These are phyloP conservation scores for Ceratocystis cubensis DNA, from an alignment of 2,329 filamentous ascomycete genomes.

Conservation along the genomic window DNA sequence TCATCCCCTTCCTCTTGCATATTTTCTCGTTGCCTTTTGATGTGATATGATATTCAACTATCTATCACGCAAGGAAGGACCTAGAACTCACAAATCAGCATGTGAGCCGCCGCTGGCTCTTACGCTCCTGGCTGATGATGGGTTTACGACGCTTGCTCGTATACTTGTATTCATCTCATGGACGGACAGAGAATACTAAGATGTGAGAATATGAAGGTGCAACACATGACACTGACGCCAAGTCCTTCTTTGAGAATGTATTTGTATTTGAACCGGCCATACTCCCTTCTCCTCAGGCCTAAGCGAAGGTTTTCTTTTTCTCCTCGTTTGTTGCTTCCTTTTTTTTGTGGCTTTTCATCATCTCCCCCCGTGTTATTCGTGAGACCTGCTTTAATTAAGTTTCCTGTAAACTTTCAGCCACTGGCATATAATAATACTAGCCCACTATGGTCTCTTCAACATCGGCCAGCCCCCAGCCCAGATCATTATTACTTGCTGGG, in stretches of 20 bases:
- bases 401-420: not conserved
- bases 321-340: not conserved
- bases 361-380: not conserved
- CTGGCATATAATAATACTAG: not conserved
- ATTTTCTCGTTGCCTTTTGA: not conserved
- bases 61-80: not conserved
- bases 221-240: not conserved
- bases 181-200: not conserved
- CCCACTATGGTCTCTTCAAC: not conserved
- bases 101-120: not conserved
- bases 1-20: not conserved
- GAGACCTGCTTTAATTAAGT: not conserved
- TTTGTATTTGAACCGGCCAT: not conserved
- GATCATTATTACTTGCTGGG: not conserved
- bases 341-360: not conserved
- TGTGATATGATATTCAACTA: not conserved
- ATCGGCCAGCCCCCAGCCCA: not conserved
- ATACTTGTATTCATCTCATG: not conserved
- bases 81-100: not conserved
- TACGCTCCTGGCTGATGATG: not conserved
- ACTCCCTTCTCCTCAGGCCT: not conserved
- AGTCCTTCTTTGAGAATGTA: not conserved
- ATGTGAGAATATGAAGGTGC: not conserved
- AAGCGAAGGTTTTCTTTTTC: not conserved
- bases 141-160: conserved; percentile 8